Percentiles rank a stretch among this genome's conserved stretches.
Evolutionary conservation across 2,329 filamentous ascomycete species (phyloP).

Genomic region (Pestalotiopsis sp.): DNA sequence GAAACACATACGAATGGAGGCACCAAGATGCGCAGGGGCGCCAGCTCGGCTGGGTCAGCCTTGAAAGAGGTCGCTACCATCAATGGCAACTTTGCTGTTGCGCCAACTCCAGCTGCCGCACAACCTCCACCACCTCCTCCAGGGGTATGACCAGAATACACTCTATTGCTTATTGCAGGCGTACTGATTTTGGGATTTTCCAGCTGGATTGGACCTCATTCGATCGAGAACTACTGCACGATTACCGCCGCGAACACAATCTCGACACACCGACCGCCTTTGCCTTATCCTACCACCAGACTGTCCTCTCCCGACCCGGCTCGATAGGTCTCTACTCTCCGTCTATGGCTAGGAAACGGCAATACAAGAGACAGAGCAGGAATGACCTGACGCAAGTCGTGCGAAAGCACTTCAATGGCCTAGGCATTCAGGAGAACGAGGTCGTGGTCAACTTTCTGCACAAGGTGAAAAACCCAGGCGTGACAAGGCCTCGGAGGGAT

Average conservation of each 20-base stretch:
- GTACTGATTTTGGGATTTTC: conserved; percentile 16
- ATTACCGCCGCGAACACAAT: conserved; percentile 75
- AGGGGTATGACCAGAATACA: conserved; percentile 25
- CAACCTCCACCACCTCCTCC: conserved; percentile 24
- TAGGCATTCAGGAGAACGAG: conserved; percentile 80
- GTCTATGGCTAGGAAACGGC: conserved; percentile 71
- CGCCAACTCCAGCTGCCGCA: conserved; percentile 19
- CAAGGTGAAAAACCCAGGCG: conserved; percentile 64
- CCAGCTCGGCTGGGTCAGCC: conserved; percentile 53
- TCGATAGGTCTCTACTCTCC: conserved; percentile 74
- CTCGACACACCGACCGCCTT: conserved; percentile 74
- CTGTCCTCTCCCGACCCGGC: conserved; percentile 61
- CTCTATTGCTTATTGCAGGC: conserved; percentile 13
- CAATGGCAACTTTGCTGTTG: conserved; percentile 32
- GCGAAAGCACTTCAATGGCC: conserved; percentile 81
- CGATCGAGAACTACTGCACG: conserved; percentile 69
- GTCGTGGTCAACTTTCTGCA: conserved; percentile 81
- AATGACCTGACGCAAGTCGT: conserved; percentile 73
- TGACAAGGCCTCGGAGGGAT: conserved; percentile 36
- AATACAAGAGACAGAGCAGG: conserved; percentile 69
- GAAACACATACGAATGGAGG: conserved; percentile 42
- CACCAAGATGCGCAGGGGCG: conserved; percentile 56
- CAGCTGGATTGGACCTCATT: conserved; percentile 71
- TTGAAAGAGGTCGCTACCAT: conserved; percentile 43
- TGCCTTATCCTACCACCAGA: conserved; percentile 63